Conservation (phyloP, 208 protist species). For the Trypanosoma rangeli region DNA sequence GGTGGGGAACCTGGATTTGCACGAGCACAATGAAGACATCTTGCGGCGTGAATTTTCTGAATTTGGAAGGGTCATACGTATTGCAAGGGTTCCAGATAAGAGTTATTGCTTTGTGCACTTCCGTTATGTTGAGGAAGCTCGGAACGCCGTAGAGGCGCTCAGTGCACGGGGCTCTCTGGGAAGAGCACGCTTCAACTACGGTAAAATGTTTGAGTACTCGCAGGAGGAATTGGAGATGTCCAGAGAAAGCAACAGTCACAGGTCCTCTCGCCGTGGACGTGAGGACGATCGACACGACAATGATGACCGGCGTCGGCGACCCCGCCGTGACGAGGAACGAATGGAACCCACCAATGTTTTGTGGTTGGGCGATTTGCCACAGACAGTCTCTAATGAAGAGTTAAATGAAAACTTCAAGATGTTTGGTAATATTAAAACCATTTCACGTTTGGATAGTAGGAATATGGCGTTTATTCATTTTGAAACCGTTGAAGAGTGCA, state of each 20-base stretch:
- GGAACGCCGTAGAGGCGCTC: constrained; percentile 66
- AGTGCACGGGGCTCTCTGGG: constrained; percentile 53
- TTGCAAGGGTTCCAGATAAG: constrained; percentile 64
- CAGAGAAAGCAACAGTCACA: constrained; percentile 38
- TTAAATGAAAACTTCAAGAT: constrained; percentile 78
- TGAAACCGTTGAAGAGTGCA: constrained; percentile 80
- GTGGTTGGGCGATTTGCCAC: constrained; percentile 77
- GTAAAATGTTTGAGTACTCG: constrained; percentile 84
- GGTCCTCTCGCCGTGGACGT: constrained; percentile 20
- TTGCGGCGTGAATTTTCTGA: constrained; percentile 59
- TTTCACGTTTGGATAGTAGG: constrained; percentile 64
- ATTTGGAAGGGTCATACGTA: constrained; percentile 82
- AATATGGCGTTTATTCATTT: constrained; percentile 89
- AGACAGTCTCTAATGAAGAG: constrained; percentile 62
- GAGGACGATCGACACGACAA: constrained; percentile 28
- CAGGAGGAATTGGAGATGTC: constrained; percentile 62
- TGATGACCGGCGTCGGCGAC: constrained; percentile 36
- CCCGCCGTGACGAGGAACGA: constrained; percentile 51
- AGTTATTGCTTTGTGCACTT: constrained; percentile 89
- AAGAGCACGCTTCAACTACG: constrained; percentile 75
- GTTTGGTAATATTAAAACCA: constrained; percentile 64
- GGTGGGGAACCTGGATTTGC: constrained; percentile 74
- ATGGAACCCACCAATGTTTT: constrained; percentile 77
- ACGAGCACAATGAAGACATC: constrained; percentile 46
- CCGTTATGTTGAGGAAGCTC: constrained; percentile 75